phyloP scores from a whole-genome alignment of 2,329 filamentous ascomycete species.

The Microsporum canis region DNA sequence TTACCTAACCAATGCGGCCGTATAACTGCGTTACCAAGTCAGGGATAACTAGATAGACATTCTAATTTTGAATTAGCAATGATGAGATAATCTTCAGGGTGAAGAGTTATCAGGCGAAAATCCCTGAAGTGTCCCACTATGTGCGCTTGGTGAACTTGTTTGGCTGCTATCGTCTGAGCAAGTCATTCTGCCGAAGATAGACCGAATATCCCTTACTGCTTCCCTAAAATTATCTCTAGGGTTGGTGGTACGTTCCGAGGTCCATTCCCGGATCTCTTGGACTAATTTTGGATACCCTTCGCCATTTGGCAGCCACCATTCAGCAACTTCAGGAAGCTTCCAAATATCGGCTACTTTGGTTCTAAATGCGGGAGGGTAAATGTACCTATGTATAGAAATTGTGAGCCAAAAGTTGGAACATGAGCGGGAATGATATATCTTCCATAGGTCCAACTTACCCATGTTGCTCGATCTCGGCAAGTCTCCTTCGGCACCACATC shows the following conservation, averaged over 20 bases:
- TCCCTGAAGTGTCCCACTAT: conserved; percentile 6
- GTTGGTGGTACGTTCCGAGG: conserved; percentile 59
- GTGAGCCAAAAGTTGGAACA: too few relatives aligned
- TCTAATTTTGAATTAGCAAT: too few relatives aligned
- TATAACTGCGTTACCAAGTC: too few relatives aligned
- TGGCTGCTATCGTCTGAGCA: conserved; percentile 36
- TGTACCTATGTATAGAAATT: conserved; percentile 49
- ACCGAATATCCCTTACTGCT: conserved; percentile 61
- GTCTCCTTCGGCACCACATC: conserved; percentile 68
- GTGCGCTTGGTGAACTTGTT: conserved; percentile 18
- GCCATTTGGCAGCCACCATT: conserved; percentile 84
- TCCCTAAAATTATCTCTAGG: conserved; percentile 44
- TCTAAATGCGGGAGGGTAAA: conserved; percentile 65
- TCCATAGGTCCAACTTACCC: conserved; percentile 49
- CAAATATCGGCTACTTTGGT: conserved; percentile 66
- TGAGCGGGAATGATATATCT: not conserved
- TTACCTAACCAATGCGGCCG: too few relatives aligned
- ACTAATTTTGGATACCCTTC: conserved; percentile 64
- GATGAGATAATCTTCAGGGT: not conserved
- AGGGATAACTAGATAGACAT: too few relatives aligned
- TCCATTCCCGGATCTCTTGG: conserved; percentile 66
- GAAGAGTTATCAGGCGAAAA: conserved; percentile 8
- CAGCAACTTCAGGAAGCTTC: conserved; percentile 55
- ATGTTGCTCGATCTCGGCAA: conserved; percentile 63
- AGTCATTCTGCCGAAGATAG: conserved; percentile 56